These are phyloP conservation scores for Saccharomyces pastorianus DNA, from an alignment of 1,139 yeast genomes.

Conservation along the genomic window DNA sequence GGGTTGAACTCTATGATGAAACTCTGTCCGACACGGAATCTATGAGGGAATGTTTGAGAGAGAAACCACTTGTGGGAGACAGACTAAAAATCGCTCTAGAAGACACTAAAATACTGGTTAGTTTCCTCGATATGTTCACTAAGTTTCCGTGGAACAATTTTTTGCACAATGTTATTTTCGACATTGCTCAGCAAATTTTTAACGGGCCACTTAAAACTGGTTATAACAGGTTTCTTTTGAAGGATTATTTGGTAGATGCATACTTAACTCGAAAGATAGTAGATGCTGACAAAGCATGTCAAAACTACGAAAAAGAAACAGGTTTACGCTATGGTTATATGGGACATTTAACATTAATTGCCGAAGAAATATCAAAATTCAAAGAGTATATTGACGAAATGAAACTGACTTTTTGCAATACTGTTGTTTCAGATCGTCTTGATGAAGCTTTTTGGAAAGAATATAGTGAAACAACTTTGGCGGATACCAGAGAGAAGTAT, in stretches of 20 bases:
- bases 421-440: constrained; percentile 25
- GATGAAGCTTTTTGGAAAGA: constrained; percentile 64
- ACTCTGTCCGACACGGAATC: constrained; percentile 19
- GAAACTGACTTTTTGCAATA: constrained; percentile 29
- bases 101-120: constrained; percentile 69
- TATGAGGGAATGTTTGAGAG: constrained; percentile 33
- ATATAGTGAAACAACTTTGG: constrained; percentile 74
- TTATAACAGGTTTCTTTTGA: constrained; percentile 76
- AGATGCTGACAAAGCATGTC: constrained; percentile 69
- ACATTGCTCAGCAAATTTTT: constrained; percentile 88
- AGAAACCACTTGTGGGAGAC: constrained; percentile 81
- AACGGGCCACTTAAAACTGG: constrained; percentile 89
- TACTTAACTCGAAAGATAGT: constrained; percentile 72
- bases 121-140: constrained; percentile 79
- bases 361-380: constrained; percentile 94
- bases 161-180: constrained; percentile 93
- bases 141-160: constrained; percentile 96
- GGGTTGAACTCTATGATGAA: constrained; percentile 15
- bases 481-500: constrained; percentile 86
- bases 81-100: constrained; percentile 72
- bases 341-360: constrained; percentile 92
- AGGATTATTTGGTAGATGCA: constrained; percentile 73
- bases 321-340: constrained; percentile 82
- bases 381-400: constrained; percentile 35
- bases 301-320: constrained; percentile 48